Base-by-base conservation (phyloP, 257 asterid genomes). In the Capsicum rhomboideum region DNA sequence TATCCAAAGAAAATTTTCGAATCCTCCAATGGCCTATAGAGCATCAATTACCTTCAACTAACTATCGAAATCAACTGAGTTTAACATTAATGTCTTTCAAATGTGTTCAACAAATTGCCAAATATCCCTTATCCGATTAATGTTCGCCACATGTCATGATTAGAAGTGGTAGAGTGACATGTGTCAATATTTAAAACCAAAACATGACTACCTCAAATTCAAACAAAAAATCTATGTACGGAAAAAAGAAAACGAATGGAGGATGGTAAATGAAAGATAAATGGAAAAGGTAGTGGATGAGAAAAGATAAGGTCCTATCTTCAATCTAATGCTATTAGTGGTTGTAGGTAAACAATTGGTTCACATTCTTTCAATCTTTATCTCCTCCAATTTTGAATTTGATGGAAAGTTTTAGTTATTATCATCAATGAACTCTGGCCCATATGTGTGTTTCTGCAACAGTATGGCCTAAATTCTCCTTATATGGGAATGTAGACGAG, bases 241-340 rank as follows among this genome's bases (percentile, higher is more conserved):
- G n/a, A n/a, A 84, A 6, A 84, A 81, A 78, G 46, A 28, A 18
- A 28, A 10, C 31, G 77, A 88, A 83, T 23, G 71, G 71, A 80
- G 92, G 83, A 88, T 86, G 89, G 89, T 74, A 83, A 69, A 74
- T 89, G 61, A 29, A 79, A 34, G 54, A 78, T 85, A 18, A 28
- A 34, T 26, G 52, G 72, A 49, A 84, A 84, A 55, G 29, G 82
- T 63, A 82, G 82, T 77, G 81, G 86, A 81, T 75, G 86, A 87
- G 78, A 75, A 83, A 55, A 86, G 98, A 93, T 93, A 94, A 93
- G 97, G 87, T 85, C 89, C 90, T 89, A 93, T 94, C 97, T 87
- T 72, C 42, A 86, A 66, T 77, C 63, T 8, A 50, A 46, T 50
- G 61, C 63, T 46, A 77, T 44, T 3, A 23, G 81, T 77, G 81